Conservation (phyloP, 1,284 basidiomycete genomes). For the Heterobasidion irregulare region DNA sequence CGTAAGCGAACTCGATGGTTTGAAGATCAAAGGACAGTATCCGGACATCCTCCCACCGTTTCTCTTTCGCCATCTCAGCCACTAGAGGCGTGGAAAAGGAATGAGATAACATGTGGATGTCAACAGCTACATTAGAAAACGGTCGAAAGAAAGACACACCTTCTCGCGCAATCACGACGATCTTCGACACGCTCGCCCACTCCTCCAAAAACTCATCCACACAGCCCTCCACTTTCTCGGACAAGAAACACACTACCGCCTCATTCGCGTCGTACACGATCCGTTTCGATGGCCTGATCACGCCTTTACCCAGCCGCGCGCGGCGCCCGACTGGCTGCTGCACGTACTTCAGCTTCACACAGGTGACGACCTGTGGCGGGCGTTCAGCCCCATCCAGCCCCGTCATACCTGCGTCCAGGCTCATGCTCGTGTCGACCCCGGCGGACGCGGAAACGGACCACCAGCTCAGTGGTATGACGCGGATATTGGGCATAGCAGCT, state of each 20-base stretch:
- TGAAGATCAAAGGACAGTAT: constrained; percentile 83
- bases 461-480: constrained; percentile 84
- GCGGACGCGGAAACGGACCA: constrained; percentile 42
- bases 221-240: constrained; percentile 79
- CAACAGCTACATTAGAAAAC: constrained; percentile 2
- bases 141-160: constrained; percentile 28
- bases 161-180: constrained; percentile 87
- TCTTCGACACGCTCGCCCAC: constrained; percentile 87
- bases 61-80: constrained; percentile 69
- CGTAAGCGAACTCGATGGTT: constrained; percentile 82
- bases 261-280: constrained; percentile 84
- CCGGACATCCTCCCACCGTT: constrained; percentile 63
- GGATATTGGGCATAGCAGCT: constrained; percentile 85
- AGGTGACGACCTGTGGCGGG: constrained; percentile 60
- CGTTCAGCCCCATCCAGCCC: neutral
- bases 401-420: neutral
- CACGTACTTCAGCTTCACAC: constrained; percentile 82
- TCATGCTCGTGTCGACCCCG: neutral
- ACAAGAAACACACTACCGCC: constrained; percentile 80
- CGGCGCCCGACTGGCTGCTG: constrained; percentile 74
- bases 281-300: constrained; percentile 71
- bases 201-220: constrained; percentile 85
- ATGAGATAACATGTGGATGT: neutral
- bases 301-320: constrained; percentile 45
- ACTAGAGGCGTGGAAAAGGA: constrained; percentile 35